Conservation (phyloP, 441 rosid genomes). For the Populus hybrid region DNA sequence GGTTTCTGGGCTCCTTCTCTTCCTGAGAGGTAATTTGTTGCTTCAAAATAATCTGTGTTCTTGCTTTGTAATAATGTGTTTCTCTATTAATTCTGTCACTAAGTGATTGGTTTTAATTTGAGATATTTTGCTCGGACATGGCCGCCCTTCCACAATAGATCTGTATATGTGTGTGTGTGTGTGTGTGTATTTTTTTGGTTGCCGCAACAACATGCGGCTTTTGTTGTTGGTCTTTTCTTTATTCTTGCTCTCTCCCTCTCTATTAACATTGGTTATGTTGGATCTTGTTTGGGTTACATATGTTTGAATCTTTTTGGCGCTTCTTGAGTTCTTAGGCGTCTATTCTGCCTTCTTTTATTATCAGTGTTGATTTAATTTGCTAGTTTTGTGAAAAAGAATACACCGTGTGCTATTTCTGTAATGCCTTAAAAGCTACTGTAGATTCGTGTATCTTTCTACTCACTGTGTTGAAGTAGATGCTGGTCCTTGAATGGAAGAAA, state of each 20-base stretch:
- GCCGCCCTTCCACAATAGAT: neutral
- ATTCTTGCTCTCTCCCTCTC: neutral
- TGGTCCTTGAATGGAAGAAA: neutral
- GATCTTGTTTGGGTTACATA: neutral
- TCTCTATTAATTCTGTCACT: neutral
- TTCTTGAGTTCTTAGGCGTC: neutral
- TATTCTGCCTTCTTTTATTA: neutral
- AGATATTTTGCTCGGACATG: neutral
- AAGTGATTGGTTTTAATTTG: constrained; percentile 2
- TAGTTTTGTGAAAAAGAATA: constrained; percentile 8
- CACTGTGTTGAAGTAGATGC: neutral
- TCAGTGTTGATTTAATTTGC: constrained; percentile 1
- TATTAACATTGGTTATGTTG: neutral
- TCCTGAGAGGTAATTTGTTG: constrained; percentile 8
- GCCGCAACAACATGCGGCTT: neutral
- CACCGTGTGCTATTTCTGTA: neutral
- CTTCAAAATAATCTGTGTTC: neutral
- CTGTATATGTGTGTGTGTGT: neutral
- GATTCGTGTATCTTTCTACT: neutral
- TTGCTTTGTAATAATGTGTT: neutral
- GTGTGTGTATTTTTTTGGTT: neutral
- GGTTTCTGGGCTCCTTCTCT: constrained; percentile 23
- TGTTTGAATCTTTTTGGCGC: neutral
- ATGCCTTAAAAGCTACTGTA: neutral
- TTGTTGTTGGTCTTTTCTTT: neutral